Evolutionary conservation across 1,284 basidiomycete species (phyloP).

Genomic region (Sutorius eximius): DNA sequence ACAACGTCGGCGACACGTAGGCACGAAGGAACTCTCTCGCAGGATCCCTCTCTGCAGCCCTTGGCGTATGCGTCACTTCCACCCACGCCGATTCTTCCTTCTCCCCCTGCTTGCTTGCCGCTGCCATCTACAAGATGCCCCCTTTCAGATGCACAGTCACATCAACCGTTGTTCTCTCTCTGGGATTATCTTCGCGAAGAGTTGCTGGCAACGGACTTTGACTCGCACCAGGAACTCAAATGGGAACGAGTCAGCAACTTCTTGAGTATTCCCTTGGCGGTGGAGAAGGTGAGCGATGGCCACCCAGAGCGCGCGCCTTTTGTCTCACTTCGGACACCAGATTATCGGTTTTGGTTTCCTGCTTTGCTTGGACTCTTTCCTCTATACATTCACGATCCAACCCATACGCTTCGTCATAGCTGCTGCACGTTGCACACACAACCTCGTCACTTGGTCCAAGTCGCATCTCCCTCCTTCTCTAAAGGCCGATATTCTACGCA

Average conservation of each 20-base stretch:
- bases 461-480: constrained; percentile 77
- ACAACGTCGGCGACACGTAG: constrained; percentile 15
- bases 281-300: constrained; percentile 76
- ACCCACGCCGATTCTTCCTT: constrained; percentile 60
- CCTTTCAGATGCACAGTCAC: constrained; percentile 6
- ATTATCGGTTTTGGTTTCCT: constrained; percentile 92
- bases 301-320: neutral
- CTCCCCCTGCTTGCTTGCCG: constrained; percentile 40
- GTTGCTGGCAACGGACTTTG: constrained; percentile 86
- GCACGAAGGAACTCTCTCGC: constrained; percentile 10
- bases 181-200: constrained; percentile 93
- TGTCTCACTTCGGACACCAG: constrained; percentile 41
- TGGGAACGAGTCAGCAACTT: constrained; percentile 99
- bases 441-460: constrained; percentile 50
- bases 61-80: constrained; percentile 68
- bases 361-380: constrained; percentile 94
- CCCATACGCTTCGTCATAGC: constrained; percentile 87
- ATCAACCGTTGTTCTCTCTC: constrained; percentile 65
- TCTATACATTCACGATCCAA: constrained; percentile 97
- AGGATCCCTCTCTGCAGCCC: constrained; percentile 16
- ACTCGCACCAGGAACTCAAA: constrained; percentile 90
- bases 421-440: constrained; percentile 54
- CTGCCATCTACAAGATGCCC: constrained; percentile 13
- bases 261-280: constrained; percentile 86
- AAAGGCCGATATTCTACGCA: constrained; percentile 88